Evolutionary conservation across 371 early-diverging fungal species (phyloP), one percentile per base, ranked within the genome.

Genomic region (Coemansia sp.): DNA sequence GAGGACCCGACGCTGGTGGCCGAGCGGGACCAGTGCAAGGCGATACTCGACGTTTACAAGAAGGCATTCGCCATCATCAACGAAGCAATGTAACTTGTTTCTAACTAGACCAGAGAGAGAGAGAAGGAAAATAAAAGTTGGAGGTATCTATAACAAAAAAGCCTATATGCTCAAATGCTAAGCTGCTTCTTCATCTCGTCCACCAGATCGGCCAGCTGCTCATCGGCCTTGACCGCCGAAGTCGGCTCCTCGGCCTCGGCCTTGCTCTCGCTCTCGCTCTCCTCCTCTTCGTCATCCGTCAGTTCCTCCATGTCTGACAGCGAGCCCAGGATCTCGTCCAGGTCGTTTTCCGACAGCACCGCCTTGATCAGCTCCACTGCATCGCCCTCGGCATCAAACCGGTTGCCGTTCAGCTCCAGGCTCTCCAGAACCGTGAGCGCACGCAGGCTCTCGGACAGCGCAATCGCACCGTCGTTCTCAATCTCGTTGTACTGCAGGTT

Each of bases 221-320:
- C 75, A 5, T 59, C 66, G 4, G 78, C 69, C 64, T 69, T 77
- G 47, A 70, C 70, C 3, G 69, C 55, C 16, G 67, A 32, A 13
- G 67, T 32, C 5, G 52, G 39, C 20, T 41, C 34, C 31, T 49
- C 43, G 38, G 57, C 52, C 20, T 47, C 65, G 14, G 67, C 54
- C 56, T 62, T 54, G 4, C 62, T 73, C 9, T 79, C 77, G 9
- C 69, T 76, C 20, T 78, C 79, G 32, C 73, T 80, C 13, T 62
- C 59, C 26, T 85, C 86, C 32, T 87, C 86, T 43, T 84, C 90
- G 43, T 87, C 91, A 32, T 87, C 87, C 20, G 87, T 86, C 8
- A 86, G 76, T 48, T 90, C 90, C 70, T 95, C 97, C 96, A 96
- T 96, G 67, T 98, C 98, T 58, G 93, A 93, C 54, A 96, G 79